Conservation (phyloP, 2,329 filamentous ascomycete species). For the Phaeophleospora eucalypticola region DNA sequence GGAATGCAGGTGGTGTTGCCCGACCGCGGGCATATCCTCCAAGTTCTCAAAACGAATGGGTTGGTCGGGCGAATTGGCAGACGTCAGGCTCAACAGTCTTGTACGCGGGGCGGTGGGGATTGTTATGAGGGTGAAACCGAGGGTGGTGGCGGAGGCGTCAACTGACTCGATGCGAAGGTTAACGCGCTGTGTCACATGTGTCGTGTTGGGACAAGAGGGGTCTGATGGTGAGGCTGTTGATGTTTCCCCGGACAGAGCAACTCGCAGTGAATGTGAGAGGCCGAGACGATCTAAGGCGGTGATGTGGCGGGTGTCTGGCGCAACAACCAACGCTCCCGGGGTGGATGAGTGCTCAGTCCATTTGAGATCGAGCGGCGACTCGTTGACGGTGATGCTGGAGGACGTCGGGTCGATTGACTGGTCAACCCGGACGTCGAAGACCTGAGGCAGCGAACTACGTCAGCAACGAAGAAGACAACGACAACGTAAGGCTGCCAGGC, state of each 20-base stretch:
- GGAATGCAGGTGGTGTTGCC: slow-evolving; percentile 2
- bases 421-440: slow-evolving; percentile 40
- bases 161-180: slow-evolving; percentile 7
- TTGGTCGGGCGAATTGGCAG: background rate
- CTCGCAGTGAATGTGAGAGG: slow-evolving; percentile 5
- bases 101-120: slow-evolving; percentile 5
- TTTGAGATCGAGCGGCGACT: slow-evolving; percentile 39
- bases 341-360: slow-evolving; percentile 24
- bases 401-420: slow-evolving; percentile 35
- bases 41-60: slow-evolving; percentile 7
- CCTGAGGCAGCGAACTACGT: slow-evolving; percentile 35
- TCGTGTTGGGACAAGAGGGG: slow-evolving; percentile 3
- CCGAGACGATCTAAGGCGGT: slow-evolving; percentile 15
- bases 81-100: slow-evolving; percentile 1
- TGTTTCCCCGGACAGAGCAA: slow-evolving; percentile 2
- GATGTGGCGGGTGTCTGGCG: slow-evolving; percentile 11
- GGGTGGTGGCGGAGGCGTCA: slow-evolving; percentile 5
- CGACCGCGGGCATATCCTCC: slow-evolving; percentile 5
- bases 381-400: slow-evolving; percentile 43
- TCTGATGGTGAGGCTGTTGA: background rate
- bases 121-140: slow-evolving; percentile 7
- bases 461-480: slow-evolving; percentile 13
- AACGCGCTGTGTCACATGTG: slow-evolving; percentile 5
- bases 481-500: background rate
- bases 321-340: background rate